These are phyloP conservation scores for Pseudogymnoascus sp. DNA, from an alignment of 2,329 filamentous ascomycete genomes.

Conservation along the genomic window DNA sequence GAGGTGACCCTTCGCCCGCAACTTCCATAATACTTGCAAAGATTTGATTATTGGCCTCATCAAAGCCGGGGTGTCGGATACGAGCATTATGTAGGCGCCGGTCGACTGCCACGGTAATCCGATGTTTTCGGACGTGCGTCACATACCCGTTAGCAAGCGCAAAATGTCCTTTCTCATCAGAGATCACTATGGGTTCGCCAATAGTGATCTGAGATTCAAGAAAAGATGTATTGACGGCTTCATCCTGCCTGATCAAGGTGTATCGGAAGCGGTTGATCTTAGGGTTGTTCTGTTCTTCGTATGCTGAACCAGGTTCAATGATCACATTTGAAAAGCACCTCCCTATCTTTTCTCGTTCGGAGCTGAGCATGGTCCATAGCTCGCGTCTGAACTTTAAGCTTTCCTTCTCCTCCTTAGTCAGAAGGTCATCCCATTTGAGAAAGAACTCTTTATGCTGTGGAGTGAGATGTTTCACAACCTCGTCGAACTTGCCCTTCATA, in stretches of 20 bases:
- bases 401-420: conserved; percentile 92
- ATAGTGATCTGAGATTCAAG: conserved; percentile 79
- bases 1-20: conserved; percentile 46
- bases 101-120: conserved; percentile 85
- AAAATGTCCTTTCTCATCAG: conserved; percentile 91
- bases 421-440: conserved; percentile 83
- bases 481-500: conserved; percentile 73
- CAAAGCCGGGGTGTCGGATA: conserved; percentile 66
- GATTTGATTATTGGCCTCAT: conserved; percentile 69
- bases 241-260: conserved; percentile 66
- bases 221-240: conserved; percentile 66
- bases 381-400: conserved; percentile 81
- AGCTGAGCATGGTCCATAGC: conserved; percentile 91
- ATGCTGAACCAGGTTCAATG: conserved; percentile 69
- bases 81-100: conserved; percentile 81
- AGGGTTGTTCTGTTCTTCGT: conserved; percentile 59
- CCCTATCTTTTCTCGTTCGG: conserved; percentile 78
- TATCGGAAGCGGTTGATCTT: conserved; percentile 93
- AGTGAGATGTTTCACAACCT: conserved; percentile 71
- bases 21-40: conserved; percentile 93
- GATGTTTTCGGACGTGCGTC: conserved; percentile 63
- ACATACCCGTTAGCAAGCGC: conserved; percentile 90
- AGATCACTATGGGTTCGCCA: conserved; percentile 92
- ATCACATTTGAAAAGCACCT: conserved; percentile 85
- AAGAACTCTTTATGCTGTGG: conserved; percentile 75